Percentiles rank a stretch among this genome's conserved stretches.
phyloP scores from a whole-genome alignment of 2,329 filamentous ascomycete genomes.

The Arthrinium phaeospermum region DNA sequence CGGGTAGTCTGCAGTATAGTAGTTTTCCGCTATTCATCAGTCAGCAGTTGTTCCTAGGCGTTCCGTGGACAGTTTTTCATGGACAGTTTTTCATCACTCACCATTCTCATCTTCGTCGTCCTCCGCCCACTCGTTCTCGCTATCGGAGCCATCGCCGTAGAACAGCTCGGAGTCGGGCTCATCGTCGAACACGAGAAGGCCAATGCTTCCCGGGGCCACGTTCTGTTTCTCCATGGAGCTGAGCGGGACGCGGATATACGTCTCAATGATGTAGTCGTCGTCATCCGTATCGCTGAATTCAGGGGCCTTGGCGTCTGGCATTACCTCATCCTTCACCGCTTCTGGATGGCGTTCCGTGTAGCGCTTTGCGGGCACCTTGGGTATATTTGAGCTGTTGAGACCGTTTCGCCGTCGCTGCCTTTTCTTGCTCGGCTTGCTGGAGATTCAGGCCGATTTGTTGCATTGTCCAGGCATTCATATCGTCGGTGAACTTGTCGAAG shows the following conservation, averaged over 20 bases:
- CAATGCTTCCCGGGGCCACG: slow-evolving; percentile 57
- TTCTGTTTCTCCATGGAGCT: slow-evolving; percentile 51
- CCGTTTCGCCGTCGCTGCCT: neutral
- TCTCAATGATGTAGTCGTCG: slow-evolving; percentile 67
- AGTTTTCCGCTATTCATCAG: slow-evolving; percentile 66
- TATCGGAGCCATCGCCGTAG: slow-evolving; percentile 66
- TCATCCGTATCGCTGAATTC: slow-evolving; percentile 53
- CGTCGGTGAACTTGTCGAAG: slow-evolving; percentile 36
- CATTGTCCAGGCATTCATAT: slow-evolving; percentile 56
- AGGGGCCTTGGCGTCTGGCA: slow-evolving; percentile 36
- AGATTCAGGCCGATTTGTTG: slow-evolving; percentile 62
- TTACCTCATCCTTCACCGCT: slow-evolving; percentile 34
- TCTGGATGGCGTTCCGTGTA: slow-evolving; percentile 63
- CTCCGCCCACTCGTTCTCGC: slow-evolving; percentile 61
- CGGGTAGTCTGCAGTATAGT: slow-evolving; percentile 83
- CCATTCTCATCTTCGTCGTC: slow-evolving; percentile 72
- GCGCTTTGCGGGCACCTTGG: slow-evolving; percentile 60
- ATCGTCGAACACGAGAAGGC: slow-evolving; percentile 61
- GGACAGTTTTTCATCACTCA: no score
- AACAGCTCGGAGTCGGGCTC: slow-evolving; percentile 66
- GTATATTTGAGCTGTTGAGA: slow-evolving; percentile 51
- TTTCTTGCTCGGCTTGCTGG: slow-evolving; percentile 51
- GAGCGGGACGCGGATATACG: slow-evolving; percentile 66
- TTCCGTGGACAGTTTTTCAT: no score
- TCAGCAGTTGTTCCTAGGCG: neutral